Evolutionary conservation across 345 rosid species (phyloP).

Genomic region (Populus alba): DNA sequence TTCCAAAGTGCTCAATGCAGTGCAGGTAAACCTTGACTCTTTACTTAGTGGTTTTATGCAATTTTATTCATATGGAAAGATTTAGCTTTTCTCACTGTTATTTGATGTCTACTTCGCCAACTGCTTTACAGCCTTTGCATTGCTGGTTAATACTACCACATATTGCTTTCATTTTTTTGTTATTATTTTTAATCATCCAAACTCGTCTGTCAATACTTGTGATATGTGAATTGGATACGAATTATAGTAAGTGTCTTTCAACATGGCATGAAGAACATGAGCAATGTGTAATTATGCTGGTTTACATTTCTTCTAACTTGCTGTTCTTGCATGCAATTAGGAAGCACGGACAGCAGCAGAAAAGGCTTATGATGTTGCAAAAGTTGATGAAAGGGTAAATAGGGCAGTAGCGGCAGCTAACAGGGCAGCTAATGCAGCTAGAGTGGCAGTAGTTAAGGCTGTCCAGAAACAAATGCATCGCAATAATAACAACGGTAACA

Average conservation of each 20-base stretch:
- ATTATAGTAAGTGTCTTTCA: neutral
- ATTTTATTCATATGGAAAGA: neutral
- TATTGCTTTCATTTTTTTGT: neutral
- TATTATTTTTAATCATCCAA: neutral
- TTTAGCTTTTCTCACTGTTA: neutral
- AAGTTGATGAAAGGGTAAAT: conserved; percentile 91
- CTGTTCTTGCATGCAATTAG: conserved; percentile 35
- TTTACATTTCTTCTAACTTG: neutral
- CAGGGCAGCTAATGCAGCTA: conserved; percentile 85
- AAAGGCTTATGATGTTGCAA: conserved; percentile 78
- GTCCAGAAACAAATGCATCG: conserved; percentile 72
- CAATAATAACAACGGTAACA: conserved; percentile 38
- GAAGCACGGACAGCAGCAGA: conserved; percentile 83
- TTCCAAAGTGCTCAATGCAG: conserved; percentile 82
- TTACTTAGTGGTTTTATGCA: neutral
- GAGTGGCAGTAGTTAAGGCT: conserved; percentile 83
- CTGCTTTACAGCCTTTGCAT: neutral
- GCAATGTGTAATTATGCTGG: neutral
- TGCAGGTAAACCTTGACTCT: conserved; percentile 50
- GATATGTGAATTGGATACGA: neutral
- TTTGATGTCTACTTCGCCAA: neutral
- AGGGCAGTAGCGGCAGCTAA: conserved; percentile 84
- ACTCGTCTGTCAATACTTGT: neutral
- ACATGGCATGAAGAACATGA: neutral
- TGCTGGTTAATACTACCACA: neutral